Evolutionary conservation across 2,329 filamentous ascomycete genomes (phyloP).

Genomic region (Penicillium sp.): DNA sequence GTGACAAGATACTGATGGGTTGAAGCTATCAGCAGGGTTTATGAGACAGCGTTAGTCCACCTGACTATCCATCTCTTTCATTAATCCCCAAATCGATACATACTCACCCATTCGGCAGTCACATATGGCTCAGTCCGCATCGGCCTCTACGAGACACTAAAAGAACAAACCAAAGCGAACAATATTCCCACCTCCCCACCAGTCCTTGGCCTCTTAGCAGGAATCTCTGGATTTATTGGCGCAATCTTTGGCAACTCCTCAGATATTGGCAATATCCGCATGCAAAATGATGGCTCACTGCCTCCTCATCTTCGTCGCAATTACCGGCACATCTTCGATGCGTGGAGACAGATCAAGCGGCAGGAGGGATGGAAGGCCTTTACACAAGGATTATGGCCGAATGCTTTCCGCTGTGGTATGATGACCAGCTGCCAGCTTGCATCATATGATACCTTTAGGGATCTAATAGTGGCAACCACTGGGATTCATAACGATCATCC

Average conservation of each 20-base stretch:
- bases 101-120: constrained; percentile 12
- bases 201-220: constrained; percentile 19
- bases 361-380: constrained; percentile 24
- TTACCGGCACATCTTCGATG: constrained; percentile 26
- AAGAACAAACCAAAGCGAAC: constrained; percentile 11
- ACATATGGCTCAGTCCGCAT: constrained; percentile 30
- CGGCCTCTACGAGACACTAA: constrained; percentile 27
- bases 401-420: constrained; percentile 75
- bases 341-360: constrained; percentile 26
- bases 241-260: constrained; percentile 27
- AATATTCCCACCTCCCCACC: constrained; percentile 11
- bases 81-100: neutral
- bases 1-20: neutral
- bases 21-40: constrained; percentile 25
- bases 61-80: neutral
- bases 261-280: constrained; percentile 29
- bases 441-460: constrained; percentile 81
- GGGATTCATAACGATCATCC: constrained; percentile 65
- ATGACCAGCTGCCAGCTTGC: constrained; percentile 86
- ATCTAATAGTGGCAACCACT: constrained; percentile 64
- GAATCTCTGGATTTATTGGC: constrained; percentile 22
- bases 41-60: constrained; percentile 21
- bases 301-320: constrained; percentile 19
- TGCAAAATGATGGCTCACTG: constrained; percentile 29
- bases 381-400: constrained; percentile 62